phyloP scores from a whole-genome alignment of 2,329 filamentous ascomycete species.

The Exophiala spinifera region DNA sequence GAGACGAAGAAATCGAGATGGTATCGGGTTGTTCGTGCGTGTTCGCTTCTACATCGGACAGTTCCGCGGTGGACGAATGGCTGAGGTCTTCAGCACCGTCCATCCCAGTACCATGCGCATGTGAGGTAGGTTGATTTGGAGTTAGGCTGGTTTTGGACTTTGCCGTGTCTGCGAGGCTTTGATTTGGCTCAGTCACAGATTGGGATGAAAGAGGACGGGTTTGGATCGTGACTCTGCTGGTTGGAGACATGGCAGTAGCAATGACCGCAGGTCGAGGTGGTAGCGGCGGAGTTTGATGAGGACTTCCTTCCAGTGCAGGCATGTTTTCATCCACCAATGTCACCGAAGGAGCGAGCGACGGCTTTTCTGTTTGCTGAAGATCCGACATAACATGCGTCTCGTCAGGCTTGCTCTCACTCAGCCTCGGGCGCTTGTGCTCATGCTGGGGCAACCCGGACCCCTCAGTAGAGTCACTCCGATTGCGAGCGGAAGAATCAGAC shows the following conservation, averaged over 20 bases:
- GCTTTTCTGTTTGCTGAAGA: constrained; percentile 11
- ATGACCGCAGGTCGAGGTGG: constrained; percentile 24
- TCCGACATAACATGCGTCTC: constrained; percentile 22
- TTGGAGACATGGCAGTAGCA: constrained; percentile 35
- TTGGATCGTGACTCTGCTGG: constrained; percentile 49
- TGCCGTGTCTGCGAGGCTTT: background rate
- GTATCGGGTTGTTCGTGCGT: constrained; percentile 24
- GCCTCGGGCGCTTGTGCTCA: constrained; percentile 30
- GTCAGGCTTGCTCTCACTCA: constrained; percentile 26
- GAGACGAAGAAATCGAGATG: constrained; percentile 45
- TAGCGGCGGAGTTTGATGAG: constrained; percentile 18
- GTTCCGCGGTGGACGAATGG: too few relatives aligned
- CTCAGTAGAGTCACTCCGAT: constrained; percentile 27
- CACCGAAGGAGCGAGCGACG: constrained; percentile 17
- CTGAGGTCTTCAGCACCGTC: constrained; percentile 8
- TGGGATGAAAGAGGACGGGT: constrained; percentile 32
- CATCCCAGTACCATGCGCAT: constrained; percentile 3
- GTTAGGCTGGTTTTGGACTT: too few relatives aligned
- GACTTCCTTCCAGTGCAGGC: constrained; percentile 25
- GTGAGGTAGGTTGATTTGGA: constrained; percentile 1
- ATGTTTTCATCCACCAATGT: constrained; percentile 2
- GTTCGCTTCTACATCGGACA: background rate
- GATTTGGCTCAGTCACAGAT: constrained; percentile 18
- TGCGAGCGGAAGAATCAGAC: constrained; percentile 24
- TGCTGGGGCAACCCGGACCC: constrained; percentile 28